phyloP scores from a whole-genome alignment of 2,329 filamentous ascomycete species.

The Pseudogymnoascus sp. region DNA sequence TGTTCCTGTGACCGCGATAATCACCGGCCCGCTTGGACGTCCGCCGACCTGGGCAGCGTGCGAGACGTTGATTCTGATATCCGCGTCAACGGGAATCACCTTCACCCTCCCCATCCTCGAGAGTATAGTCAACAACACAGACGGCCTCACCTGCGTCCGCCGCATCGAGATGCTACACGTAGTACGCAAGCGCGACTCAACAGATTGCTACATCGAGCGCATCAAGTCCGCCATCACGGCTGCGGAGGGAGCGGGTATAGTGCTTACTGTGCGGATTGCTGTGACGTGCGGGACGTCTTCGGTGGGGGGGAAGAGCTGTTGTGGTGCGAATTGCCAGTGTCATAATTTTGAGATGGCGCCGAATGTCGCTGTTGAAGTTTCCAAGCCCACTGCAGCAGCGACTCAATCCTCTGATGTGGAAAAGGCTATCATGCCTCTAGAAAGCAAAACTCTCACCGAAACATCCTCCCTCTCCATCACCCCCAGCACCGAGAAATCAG shows the following conservation, averaged over 20 bases:
- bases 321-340: constrained; percentile 12
- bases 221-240: constrained; percentile 38
- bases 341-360: background rate
- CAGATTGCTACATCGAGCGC: constrained; percentile 46
- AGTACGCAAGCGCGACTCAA: constrained; percentile 44
- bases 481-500: background rate
- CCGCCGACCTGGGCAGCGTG: constrained; percentile 50
- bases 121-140: constrained; percentile 33
- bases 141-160: constrained; percentile 39
- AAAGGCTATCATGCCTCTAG: background rate
- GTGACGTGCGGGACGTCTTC: constrained; percentile 34
- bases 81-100: constrained; percentile 55
- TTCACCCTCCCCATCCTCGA: constrained; percentile 54
- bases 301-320: constrained; percentile 18
- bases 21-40: constrained; percentile 48
- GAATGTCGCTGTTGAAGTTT: background rate
- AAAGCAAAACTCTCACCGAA: background rate
- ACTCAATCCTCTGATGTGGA: background rate
- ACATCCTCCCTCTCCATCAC: background rate
- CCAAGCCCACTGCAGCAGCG: constrained; percentile 5
- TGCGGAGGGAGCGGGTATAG: constrained; percentile 38
- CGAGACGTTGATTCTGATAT: constrained; percentile 52
- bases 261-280: constrained; percentile 45
- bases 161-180: constrained; percentile 46
- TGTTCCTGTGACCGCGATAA: constrained; percentile 35